These are phyloP conservation scores for Chrysanthemum lavandulifolium DNA, from an alignment of 129 eudicot genomes.

Conservation along the genomic window DNA sequence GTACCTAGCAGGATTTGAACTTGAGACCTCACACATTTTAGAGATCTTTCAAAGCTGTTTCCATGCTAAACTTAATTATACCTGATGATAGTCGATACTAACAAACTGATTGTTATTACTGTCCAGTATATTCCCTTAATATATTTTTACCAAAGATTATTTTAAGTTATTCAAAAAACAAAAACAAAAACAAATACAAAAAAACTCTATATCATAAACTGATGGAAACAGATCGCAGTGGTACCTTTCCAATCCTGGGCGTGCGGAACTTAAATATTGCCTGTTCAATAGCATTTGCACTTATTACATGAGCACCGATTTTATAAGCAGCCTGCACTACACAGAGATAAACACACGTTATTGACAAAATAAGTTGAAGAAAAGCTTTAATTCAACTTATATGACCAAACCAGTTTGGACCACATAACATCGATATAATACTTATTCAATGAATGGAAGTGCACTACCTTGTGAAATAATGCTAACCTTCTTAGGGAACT, in stretches of 20 bases:
- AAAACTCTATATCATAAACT: neutral
- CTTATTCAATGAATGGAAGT: conserved; percentile 17
- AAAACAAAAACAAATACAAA: no score
- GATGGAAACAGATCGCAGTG: neutral
- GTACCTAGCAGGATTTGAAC: no score
- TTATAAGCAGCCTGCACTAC: conserved; percentile 94
- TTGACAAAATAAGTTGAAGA: conserved; percentile 12
- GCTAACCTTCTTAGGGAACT: conserved; percentile 83
- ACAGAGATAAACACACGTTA: conserved; percentile 43
- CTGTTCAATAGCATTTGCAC: conserved; percentile 79
- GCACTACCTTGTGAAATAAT: conserved; percentile 88
- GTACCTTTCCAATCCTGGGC: conserved; percentile 78
- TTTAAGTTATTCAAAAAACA: neutral
- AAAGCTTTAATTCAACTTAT: conserved; percentile 5
- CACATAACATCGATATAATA: neutral
- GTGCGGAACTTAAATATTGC: conserved; percentile 66
- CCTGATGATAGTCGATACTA: neutral
- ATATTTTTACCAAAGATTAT: neutral
- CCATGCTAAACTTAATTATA: neutral
- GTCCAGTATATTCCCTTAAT: neutral
- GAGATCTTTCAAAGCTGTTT: neutral
- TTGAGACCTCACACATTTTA: no score
- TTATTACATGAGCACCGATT: conserved; percentile 64
- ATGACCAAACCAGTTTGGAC: neutral
- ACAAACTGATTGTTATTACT: neutral